Evolutionary conservation across 2,329 filamentous ascomycete species (phyloP).

Genomic region (Pseudocercospora vitis): DNA sequence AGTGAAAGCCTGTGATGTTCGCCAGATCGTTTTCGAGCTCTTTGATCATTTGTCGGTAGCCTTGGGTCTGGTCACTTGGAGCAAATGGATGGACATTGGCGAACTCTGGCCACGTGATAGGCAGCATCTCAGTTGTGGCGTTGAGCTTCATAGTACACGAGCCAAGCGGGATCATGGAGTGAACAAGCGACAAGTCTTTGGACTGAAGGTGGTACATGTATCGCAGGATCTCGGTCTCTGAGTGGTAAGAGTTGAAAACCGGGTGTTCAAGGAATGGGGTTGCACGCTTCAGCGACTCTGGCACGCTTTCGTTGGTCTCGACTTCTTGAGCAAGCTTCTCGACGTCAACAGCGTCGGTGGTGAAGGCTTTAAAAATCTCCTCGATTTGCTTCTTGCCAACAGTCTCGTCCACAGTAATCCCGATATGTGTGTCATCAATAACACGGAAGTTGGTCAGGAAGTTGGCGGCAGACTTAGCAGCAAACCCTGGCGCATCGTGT

Average conservation of each 20-base stretch:
- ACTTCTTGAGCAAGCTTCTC: slow-evolving; percentile 35
- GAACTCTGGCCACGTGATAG: slow-evolving; percentile 74
- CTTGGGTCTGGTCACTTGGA: slow-evolving; percentile 61
- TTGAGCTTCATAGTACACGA: slow-evolving; percentile 99
- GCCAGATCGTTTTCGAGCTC: slow-evolving; percentile 74
- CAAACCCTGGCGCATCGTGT: slow-evolving; percentile 52
- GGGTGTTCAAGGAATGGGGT: slow-evolving; percentile 81
- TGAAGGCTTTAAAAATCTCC: slow-evolving; percentile 59
- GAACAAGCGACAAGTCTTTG: slow-evolving; percentile 88
- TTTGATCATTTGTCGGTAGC: slow-evolving; percentile 69
- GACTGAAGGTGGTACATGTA: slow-evolving; percentile 93
- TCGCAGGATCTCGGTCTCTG: slow-evolving; percentile 87
- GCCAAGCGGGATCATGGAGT: slow-evolving; percentile 96
- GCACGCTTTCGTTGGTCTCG: slow-evolving; percentile 45
- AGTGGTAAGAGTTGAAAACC: slow-evolving; percentile 93
- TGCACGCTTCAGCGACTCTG: slow-evolving; percentile 65
- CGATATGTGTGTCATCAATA: slow-evolving; percentile 61
- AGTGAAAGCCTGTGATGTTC: slow-evolving; percentile 84
- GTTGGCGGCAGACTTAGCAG: slow-evolving; percentile 51
- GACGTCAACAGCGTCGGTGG: slow-evolving; percentile 44
- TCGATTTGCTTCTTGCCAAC: slow-evolving; percentile 58
- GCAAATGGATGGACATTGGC: slow-evolving; percentile 80
- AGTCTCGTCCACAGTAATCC: slow-evolving; percentile 78
- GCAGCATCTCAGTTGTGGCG: slow-evolving; percentile 87
- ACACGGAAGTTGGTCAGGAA: slow-evolving; percentile 63